Evolutionary conservation across 2,329 filamentous ascomycete genomes (phyloP).

Genomic region (Pleoardoris graminearum): DNA sequence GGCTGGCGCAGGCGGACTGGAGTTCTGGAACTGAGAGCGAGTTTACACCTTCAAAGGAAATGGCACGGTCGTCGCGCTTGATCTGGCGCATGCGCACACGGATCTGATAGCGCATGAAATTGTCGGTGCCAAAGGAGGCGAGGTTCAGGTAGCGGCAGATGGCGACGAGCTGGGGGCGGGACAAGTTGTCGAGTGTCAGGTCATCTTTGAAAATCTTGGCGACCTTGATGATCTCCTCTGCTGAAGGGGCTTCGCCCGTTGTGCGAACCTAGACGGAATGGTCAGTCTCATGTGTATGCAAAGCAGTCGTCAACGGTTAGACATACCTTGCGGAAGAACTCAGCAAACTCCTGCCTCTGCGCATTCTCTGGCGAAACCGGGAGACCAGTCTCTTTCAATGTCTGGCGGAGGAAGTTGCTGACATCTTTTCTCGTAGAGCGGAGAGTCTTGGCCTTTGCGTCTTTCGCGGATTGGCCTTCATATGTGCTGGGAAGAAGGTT

Average conservation of each 20-base stretch:
- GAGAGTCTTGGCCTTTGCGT: conserved; percentile 80
- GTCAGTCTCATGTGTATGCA: conserved; percentile 13
- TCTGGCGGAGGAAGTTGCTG: conserved; percentile 84
- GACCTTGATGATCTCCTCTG: conserved; percentile 93
- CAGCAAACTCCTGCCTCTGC: conserved; percentile 89
- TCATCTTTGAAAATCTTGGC: conserved; percentile 99
- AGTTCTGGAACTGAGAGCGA: conserved; percentile 91
- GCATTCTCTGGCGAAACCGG: conserved; percentile 82
- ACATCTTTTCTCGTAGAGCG: conserved; percentile 91
- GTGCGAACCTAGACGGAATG: conserved; percentile 56
- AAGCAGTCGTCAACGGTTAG: background rate
- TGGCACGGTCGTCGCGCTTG: conserved; percentile 95
- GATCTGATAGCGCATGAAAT: conserved; percentile 96
- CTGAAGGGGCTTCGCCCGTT: conserved; percentile 86
- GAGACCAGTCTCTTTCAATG: conserved; percentile 88
- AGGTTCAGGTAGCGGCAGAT: conserved; percentile 99
- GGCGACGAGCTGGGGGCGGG: conserved; percentile 89
- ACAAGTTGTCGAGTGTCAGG: conserved; percentile 94
- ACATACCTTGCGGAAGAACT: conserved; percentile 91
- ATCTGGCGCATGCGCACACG: conserved; percentile 98
- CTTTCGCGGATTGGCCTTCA: conserved; percentile 87
- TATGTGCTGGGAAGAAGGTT: conserved; percentile 97
- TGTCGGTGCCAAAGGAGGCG: conserved; percentile 94
- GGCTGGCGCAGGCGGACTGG: conserved; percentile 87
- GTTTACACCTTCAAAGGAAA: conserved; percentile 90